Evolutionary conservation across 2,329 filamentous ascomycete species (phyloP).

Genomic region (Madurella mycetomatis): DNA sequence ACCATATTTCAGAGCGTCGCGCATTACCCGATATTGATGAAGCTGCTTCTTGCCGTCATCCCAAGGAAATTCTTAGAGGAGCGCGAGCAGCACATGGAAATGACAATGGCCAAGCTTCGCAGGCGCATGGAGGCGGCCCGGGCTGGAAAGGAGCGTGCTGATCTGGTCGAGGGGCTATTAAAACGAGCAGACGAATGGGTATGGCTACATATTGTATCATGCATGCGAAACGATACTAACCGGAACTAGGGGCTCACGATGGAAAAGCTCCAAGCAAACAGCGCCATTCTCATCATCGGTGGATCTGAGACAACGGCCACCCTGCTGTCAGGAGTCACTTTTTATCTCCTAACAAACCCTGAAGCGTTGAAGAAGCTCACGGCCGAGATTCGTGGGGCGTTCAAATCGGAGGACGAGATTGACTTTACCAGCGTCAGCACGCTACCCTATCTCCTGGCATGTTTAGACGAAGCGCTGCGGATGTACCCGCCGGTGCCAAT

Average conservation of each 20-base stretch:
- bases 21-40: constrained; percentile 18
- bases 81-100: constrained; percentile 18
- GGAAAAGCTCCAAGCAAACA: constrained; percentile 24
- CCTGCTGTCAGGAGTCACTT: constrained; percentile 37
- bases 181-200: constrained; percentile 26
- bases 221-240: background rate
- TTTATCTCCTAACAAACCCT: constrained; percentile 37
- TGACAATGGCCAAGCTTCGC: constrained; percentile 20
- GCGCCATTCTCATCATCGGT: constrained; percentile 37
- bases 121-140: constrained; percentile 20
- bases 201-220: background rate
- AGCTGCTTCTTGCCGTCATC: constrained; percentile 13
- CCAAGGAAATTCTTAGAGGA: constrained; percentile 19
- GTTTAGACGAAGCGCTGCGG: constrained; percentile 34
- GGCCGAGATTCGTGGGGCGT: constrained; percentile 38
- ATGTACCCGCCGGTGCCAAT: constrained; percentile 32
- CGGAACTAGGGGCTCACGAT: constrained; percentile 19
- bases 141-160: constrained; percentile 18
- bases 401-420: constrained; percentile 35
- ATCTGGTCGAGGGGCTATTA: constrained; percentile 25
- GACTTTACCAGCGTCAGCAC: constrained; percentile 26
- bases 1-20: constrained; percentile 21
- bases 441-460: constrained; percentile 33
- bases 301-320: constrained; percentile 51
- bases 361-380: constrained; percentile 34